Evolutionary conservation across 352 stramenopile genomes (phyloP).

Genomic region (Globisporangium spinosum): DNA sequence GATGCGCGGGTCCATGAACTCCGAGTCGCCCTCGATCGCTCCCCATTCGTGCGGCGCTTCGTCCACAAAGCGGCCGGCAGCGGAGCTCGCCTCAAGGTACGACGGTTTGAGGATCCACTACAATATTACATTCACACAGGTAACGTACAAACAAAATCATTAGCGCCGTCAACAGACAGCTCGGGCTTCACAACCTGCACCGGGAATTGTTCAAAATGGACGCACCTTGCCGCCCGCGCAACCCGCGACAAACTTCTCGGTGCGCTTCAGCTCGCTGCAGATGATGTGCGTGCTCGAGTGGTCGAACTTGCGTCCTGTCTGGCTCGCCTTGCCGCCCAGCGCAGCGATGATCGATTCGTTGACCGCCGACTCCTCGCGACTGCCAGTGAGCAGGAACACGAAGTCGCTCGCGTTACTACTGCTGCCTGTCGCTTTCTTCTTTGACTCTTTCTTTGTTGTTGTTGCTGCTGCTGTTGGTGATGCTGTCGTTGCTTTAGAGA

Average conservation of each 20-base stretch:
- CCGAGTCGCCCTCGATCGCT: slow-evolving; percentile 38
- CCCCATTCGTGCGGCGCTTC: slow-evolving; percentile 77
- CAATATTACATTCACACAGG: slow-evolving; percentile 1
- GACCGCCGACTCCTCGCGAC: slow-evolving; percentile 60
- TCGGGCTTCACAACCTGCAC: neutral
- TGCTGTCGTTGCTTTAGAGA: slow-evolving; percentile 20
- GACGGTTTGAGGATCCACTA: slow-evolving; percentile 87
- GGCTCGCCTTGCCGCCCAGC: slow-evolving; percentile 58
- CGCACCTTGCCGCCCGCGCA: slow-evolving; percentile 79
- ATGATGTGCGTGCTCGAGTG: slow-evolving; percentile 80
- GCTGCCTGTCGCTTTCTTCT: neutral
- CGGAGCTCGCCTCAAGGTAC: slow-evolving; percentile 67
- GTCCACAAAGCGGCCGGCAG: slow-evolving; percentile 63
- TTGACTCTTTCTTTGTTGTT: slow-evolving; percentile 5
- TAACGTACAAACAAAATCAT: slow-evolving; percentile 1
- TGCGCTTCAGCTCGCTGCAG: slow-evolving; percentile 83
- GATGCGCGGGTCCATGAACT: slow-evolving; percentile 72
- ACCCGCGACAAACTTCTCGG: slow-evolving; percentile 83
- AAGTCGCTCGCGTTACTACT: slow-evolving; percentile 5
- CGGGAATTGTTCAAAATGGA: neutral
- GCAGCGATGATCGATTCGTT: slow-evolving; percentile 76
- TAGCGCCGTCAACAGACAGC: neutral
- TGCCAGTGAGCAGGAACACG: slow-evolving; percentile 73
- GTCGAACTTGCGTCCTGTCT: slow-evolving; percentile 68
- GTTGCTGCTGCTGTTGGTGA: slow-evolving; percentile 18